Conservation (phyloP, 495 filamentous ascomycete species). For the Glarea lozoyensis region DNA sequence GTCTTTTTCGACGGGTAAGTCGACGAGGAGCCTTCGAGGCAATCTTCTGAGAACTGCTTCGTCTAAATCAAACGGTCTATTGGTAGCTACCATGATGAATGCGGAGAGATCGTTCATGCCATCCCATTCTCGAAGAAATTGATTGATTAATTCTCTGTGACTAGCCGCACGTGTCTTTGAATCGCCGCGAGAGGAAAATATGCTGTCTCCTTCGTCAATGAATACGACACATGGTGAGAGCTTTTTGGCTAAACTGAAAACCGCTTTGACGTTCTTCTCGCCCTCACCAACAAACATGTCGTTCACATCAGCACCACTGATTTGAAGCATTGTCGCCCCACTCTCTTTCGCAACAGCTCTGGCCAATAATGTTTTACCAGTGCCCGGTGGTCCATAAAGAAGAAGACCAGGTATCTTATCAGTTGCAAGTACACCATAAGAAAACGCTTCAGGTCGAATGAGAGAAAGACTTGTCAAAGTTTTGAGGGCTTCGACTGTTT, state of each 20-base stretch:
- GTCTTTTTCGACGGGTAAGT: conserved; percentile 73
- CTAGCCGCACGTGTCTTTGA: conserved; percentile 45
- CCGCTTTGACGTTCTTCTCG: conserved; percentile 92
- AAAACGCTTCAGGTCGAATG: conserved; percentile 85
- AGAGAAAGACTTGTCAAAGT: conserved; percentile 84
- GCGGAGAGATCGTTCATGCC: conserved; percentile 78
- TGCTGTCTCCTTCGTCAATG: conserved; percentile 92
- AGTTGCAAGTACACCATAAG: conserved; percentile 86
- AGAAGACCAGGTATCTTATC: conserved; percentile 86
- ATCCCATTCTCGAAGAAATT: conserved; percentile 97
- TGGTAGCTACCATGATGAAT: conserved; percentile 99
- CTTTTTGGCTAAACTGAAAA: conserved; percentile 87
- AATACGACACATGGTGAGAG: conserved; percentile 91
- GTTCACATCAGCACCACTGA: conserved; percentile 62
- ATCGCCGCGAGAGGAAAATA: conserved; percentile 66
- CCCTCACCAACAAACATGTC: conserved; percentile 95
- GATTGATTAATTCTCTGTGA: conserved; percentile 91
- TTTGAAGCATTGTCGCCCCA: conserved; percentile 66
- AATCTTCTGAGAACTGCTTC: conserved; percentile 84
- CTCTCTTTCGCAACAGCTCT: conserved; percentile 95
- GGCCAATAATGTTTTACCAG: conserved; percentile 89
- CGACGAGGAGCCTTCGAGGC: conserved; percentile 76
- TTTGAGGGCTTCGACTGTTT: conserved; percentile 82
- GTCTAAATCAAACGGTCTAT: conserved; percentile 89
- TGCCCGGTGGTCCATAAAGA: conserved; percentile 91